A percentile compares a stretch with the other conserved stretches of the same genome.
Evolutionary conservation across 805 yeast species (phyloP).

Genomic region (Barnettozyma botsteinii): DNA sequence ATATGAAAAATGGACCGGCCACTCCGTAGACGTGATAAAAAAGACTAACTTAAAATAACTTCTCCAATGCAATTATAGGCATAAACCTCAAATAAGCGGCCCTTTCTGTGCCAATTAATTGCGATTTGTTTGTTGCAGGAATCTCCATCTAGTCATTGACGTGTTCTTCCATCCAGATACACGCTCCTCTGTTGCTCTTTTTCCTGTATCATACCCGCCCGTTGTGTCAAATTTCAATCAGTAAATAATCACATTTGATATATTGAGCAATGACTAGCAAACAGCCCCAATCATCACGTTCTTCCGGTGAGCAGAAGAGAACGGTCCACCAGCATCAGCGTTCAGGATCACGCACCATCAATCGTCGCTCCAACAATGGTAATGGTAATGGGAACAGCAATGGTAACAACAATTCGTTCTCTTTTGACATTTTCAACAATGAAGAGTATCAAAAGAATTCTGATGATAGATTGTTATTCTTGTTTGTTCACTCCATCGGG

Average conservation of each 20-base stretch:
- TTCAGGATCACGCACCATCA: slow-evolving; percentile 13
- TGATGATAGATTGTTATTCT: slow-evolving; percentile 49
- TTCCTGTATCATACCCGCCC: neutral
- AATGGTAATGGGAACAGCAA: slow-evolving; percentile 5
- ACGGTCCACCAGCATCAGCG: slow-evolving; percentile 14
- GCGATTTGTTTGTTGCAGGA: no score
- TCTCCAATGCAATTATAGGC: no score
- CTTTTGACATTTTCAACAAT: slow-evolving; percentile 13
- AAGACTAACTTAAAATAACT: no score
- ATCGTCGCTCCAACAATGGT: slow-evolving; percentile 7
- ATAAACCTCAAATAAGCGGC: no score
- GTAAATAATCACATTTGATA: neutral
- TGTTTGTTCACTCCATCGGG: slow-evolving; percentile 58
- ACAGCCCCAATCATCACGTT: slow-evolving; percentile 5
- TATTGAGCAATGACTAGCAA: slow-evolving; percentile 7
- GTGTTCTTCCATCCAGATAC: no score
- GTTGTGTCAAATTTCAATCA: neutral
- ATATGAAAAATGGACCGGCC: no score
- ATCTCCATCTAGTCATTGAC: no score
- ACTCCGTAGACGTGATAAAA: no score
- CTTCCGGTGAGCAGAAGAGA: slow-evolving; percentile 6
- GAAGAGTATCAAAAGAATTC: slow-evolving; percentile 25
- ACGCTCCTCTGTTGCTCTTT: no score
- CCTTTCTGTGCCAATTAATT: no score
- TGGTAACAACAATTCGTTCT: neutral